Evolutionary conservation across 1,139 yeast species (phyloP).

Genomic region (Neolecta irregularis): DNA sequence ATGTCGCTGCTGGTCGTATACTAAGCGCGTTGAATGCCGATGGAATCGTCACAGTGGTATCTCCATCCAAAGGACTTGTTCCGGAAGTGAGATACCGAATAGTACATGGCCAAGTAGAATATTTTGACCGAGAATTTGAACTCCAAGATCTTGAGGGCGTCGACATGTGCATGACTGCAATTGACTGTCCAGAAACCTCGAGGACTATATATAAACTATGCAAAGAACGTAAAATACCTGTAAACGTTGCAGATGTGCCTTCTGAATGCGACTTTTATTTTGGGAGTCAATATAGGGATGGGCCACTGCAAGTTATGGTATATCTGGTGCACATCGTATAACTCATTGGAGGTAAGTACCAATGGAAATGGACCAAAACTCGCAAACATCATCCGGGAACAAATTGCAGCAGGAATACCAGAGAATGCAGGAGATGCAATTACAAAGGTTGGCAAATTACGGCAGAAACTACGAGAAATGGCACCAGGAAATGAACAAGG

Average conservation of each 20-base stretch:
- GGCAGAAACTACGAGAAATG: conserved; percentile 37
- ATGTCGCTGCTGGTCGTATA: conserved; percentile 61
- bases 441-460: conserved; percentile 43
- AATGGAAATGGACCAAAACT: conserved; percentile 73
- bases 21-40: conserved; percentile 52
- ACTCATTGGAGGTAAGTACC: too few relatives aligned
- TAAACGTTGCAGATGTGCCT: conserved; percentile 77
- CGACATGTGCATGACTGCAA: conserved; percentile 53
- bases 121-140: conserved; percentile 35
- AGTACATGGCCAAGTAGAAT: conserved; percentile 31
- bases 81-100: conserved; percentile 34
- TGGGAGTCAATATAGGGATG: conserved; percentile 63
- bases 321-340: too few relatives aligned
- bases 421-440: conserved; percentile 36
- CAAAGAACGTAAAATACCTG: conserved; percentile 39
- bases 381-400: conserved; percentile 49
- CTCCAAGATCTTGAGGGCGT: conserved; percentile 16
- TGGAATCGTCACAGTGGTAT: conserved; percentile 53
- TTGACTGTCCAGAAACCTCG: conserved; percentile 54
- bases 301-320: conserved; percentile 68
- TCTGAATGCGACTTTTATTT: conserved; percentile 71
- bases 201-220: conserved; percentile 45
- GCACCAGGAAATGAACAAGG: conserved; percentile 14
- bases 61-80: conserved; percentile 39
- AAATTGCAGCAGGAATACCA: conserved; percentile 29